Evolutionary conservation across 2,329 filamentous ascomycete species (phyloP).

Genomic region (Curvularia sp.): DNA sequence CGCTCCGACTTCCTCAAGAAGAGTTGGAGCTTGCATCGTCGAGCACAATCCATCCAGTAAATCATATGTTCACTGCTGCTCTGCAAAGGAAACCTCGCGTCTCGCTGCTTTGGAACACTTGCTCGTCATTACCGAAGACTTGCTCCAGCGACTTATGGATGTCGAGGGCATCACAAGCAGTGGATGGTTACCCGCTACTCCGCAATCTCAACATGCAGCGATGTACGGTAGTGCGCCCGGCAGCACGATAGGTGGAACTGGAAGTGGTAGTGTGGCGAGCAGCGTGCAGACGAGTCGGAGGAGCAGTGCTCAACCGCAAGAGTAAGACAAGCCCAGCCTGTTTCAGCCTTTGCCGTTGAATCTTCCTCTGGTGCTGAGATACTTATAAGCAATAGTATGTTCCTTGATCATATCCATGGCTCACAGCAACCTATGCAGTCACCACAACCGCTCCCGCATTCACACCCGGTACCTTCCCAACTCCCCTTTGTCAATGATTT

Average conservation of each 20-base stretch:
- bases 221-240: constrained; percentile 30
- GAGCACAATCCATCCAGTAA: constrained; percentile 48
- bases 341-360: not conserved
- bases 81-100: constrained; percentile 43
- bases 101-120: constrained; percentile 45
- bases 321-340: constrained; percentile 26
- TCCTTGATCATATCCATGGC: constrained; percentile 12
- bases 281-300: constrained; percentile 33
- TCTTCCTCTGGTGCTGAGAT: not conserved
- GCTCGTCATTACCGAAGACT: constrained; percentile 48
- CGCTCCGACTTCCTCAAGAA: constrained; percentile 43
- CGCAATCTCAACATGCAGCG: constrained; percentile 43
- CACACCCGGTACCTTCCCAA: constrained; percentile 2
- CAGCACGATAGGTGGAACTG: constrained; percentile 29
- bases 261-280: constrained; percentile 32
- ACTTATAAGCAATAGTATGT: constrained; percentile 9
- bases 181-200: constrained; percentile 48
- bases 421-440: constrained; percentile 10
- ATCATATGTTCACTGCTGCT: constrained; percentile 46
- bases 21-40: constrained; percentile 47
- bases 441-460: constrained; percentile 6
- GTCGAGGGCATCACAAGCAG: constrained; percentile 44
- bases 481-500: constrained; percentile 27
- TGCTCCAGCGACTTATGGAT: constrained; percentile 44
- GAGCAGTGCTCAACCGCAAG: constrained; percentile 37